These are phyloP conservation scores for Haplographium delicatum DNA, from an alignment of 495 filamentous ascomycete genomes.

Conservation along the genomic window DNA sequence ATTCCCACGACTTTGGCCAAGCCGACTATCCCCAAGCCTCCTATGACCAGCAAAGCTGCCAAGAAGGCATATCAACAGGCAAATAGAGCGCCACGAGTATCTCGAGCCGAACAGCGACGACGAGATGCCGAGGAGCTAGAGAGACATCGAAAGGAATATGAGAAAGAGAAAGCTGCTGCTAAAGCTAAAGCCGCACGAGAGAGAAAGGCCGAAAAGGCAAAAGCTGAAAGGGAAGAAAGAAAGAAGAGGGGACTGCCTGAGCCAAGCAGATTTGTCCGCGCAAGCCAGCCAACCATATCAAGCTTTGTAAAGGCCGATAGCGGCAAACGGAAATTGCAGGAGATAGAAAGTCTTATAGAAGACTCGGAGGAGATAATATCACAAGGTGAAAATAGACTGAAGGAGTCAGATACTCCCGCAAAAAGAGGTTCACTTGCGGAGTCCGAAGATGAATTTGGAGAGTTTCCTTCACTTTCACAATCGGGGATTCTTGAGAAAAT, in stretches of 20 bases:
- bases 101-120: slow-evolving; percentile 20
- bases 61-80: slow-evolving; percentile 29
- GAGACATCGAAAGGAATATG: slow-evolving; percentile 35
- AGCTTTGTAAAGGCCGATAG: slow-evolving; percentile 30
- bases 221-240: slow-evolving; percentile 37
- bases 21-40: slow-evolving; percentile 31
- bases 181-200: slow-evolving; percentile 40
- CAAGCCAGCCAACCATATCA: slow-evolving; percentile 43
- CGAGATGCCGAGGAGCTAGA: slow-evolving; percentile 17
- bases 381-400: neutral
- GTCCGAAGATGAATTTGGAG: slow-evolving; percentile 24
- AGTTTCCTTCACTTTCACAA: slow-evolving; percentile 23
- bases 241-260: slow-evolving; percentile 39
- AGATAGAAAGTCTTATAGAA: slow-evolving; percentile 15
- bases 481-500: slow-evolving; percentile 20
- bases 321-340: slow-evolving; percentile 19
- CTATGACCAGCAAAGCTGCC: slow-evolving; percentile 44
- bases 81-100: slow-evolving; percentile 30
- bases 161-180: slow-evolving; percentile 35
- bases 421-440: slow-evolving; percentile 6
- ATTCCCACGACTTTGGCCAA: slow-evolving; percentile 28
- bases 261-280: slow-evolving; percentile 34
- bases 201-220: slow-evolving; percentile 40
- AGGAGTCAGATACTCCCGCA: neutral
- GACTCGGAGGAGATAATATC: slow-evolving; percentile 3